phyloP scores from a whole-genome alignment of 768 basidiomycete species.

The Mycena kentingensis region DNA sequence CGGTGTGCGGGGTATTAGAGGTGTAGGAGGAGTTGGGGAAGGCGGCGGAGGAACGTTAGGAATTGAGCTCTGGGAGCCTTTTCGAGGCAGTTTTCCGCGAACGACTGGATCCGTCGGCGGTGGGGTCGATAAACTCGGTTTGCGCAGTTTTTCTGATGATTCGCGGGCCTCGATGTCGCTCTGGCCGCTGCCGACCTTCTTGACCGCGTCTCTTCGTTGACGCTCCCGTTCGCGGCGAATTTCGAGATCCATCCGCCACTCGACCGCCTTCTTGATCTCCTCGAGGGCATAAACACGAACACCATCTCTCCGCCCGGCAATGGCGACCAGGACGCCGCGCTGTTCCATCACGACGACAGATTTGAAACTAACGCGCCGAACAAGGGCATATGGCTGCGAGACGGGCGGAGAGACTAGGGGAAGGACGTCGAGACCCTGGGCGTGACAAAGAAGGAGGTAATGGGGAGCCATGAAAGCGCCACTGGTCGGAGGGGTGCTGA shows the following conservation, averaged over 20 bases:
- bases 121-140: slow-evolving; percentile 52
- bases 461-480: slow-evolving; percentile 82
- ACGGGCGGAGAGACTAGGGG: slow-evolving; percentile 75
- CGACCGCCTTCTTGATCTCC: slow-evolving; percentile 81
- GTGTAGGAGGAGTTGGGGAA: slow-evolving; percentile 30
- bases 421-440: slow-evolving; percentile 86
- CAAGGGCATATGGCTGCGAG: slow-evolving; percentile 76
- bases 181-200: slow-evolving; percentile 46
- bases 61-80: slow-evolving; percentile 40
- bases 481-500: slow-evolving; percentile 71
- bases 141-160: slow-evolving; percentile 49
- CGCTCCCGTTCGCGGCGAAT: slow-evolving; percentile 74
- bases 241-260: slow-evolving; percentile 86
- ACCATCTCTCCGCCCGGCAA: slow-evolving; percentile 83
- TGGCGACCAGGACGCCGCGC: slow-evolving; percentile 86
- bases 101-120: slow-evolving; percentile 38
- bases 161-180: slow-evolving; percentile 37
- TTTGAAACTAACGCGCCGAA: slow-evolving; percentile 81
- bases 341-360: slow-evolving; percentile 92
- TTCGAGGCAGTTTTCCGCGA: slow-evolving; percentile 39
- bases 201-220: slow-evolving; percentile 65
- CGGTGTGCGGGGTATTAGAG: slow-evolving; percentile 27
- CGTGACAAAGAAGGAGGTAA: slow-evolving; percentile 80
- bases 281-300: slow-evolving; percentile 88
- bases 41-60: slow-evolving; percentile 33